Conservation (phyloP, 495 filamentous ascomycete species). For the Bombardia bombarda region DNA sequence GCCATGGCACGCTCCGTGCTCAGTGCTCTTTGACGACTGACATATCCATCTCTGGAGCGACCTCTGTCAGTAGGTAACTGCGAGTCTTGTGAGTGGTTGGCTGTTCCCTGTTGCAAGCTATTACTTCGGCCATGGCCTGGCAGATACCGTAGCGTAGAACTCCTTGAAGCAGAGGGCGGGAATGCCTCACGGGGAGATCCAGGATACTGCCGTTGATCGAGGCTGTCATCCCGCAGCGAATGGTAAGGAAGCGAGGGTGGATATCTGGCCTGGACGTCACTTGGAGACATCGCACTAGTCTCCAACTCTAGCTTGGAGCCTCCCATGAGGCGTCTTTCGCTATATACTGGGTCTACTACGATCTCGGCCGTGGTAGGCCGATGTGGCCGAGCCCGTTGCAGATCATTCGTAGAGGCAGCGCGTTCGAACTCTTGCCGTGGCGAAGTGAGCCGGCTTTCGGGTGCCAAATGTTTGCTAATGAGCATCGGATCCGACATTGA, state of each 20-base stretch:
- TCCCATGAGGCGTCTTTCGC: constrained; percentile 17
- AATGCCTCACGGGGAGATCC: constrained; percentile 14
- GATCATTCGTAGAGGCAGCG: constrained; percentile 14
- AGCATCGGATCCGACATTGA: constrained; percentile 25
- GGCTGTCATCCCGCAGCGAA: background rate
- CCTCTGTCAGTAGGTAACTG: constrained; percentile 5
- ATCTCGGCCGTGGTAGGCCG: constrained; percentile 17
- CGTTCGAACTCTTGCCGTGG: constrained; percentile 6
- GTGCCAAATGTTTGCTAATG: constrained; percentile 7
- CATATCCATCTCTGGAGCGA: constrained; percentile 17
- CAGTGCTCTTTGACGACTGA: constrained; percentile 16
- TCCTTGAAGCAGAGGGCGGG: constrained; percentile 27
- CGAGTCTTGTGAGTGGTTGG: constrained; percentile 12
- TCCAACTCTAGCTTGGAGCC: constrained; percentile 21
- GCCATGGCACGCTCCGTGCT: constrained; percentile 17
- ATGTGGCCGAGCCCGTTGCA: constrained; percentile 13
- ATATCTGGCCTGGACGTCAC: background rate
- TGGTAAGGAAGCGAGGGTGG: constrained; percentile 4
- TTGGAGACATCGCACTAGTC: constrained; percentile 13
- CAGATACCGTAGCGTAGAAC: constrained; percentile 21
- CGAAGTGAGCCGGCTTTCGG: constrained; percentile 1
- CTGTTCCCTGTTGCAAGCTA: constrained; percentile 15
- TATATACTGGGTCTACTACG: background rate
- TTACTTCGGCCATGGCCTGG: constrained; percentile 15
- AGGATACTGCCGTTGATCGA: constrained; percentile 2